Conservation (phyloP, 192 early-diverging fungal species). For the Coemansia sp. region DNA sequence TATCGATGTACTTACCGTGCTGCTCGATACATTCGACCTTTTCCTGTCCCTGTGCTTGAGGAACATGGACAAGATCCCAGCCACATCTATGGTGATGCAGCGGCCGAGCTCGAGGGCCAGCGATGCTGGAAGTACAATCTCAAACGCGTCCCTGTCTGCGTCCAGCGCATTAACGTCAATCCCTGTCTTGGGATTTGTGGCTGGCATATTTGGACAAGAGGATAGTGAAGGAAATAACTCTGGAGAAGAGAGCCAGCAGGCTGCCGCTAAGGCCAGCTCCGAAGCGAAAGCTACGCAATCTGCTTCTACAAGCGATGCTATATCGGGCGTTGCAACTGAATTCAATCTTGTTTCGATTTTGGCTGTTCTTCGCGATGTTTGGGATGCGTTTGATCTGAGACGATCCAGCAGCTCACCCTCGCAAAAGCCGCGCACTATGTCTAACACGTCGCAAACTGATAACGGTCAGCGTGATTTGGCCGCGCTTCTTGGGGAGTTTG, state of each 20-base stretch:
- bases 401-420: background rate
- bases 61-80: slow-evolving; percentile 24
- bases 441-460: background rate
- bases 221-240: background rate
- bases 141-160: background rate
- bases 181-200: slow-evolving; percentile 33
- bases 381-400: slow-evolving; percentile 33
- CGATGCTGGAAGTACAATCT: slow-evolving; percentile 11
- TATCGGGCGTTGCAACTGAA: background rate
- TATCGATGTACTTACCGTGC: slow-evolving; percentile 18
- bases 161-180: slow-evolving; percentile 16
- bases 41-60: slow-evolving; percentile 33
- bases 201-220: slow-evolving; percentile 38
- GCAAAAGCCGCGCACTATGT: background rate
- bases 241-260: background rate
- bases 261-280: background rate
- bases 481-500: slow-evolving; percentile 28
- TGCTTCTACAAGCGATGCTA: background rate
- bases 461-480: background rate
- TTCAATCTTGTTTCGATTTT: slow-evolving; percentile 32
- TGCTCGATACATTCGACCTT: slow-evolving; percentile 42
- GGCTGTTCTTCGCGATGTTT: slow-evolving; percentile 35
- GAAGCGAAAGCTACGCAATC: no score
- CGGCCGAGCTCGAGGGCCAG: slow-evolving; percentile 37
- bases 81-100: background rate